Base-by-base conservation (phyloP, 2,329 filamentous ascomycete species). In the Fusarium setosum region DNA sequence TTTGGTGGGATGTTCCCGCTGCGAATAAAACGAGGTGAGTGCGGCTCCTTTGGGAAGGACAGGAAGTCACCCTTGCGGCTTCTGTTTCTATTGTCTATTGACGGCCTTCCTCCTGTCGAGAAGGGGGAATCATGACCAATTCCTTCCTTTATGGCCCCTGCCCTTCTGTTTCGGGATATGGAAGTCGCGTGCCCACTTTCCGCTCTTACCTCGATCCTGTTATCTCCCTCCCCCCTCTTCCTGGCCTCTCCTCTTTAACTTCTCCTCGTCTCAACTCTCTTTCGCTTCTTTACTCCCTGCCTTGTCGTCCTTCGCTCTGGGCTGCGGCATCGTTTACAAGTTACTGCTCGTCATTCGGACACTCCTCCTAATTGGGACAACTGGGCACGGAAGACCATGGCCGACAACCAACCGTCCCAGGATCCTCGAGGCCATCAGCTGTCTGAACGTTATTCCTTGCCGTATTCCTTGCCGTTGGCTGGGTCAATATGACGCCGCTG, bases 401-500 rank as follows among this genome's bases (percentile, higher is more conserved):
- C 23, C 38, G 18, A 9, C n/a, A 44, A 21, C 6, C 20, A 8
- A 24, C 23, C 23, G 15, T 29, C 18, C 26, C 23, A n/a, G 24
- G 31, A 18, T 47, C 35, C n/a, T 21, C 24, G 32, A 32, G 18
- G 13, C 26, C n/a, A 35, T 45, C 51, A 38, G 40, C 24, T 24
- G 21, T 48, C 44, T 34, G 24, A 49, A 52, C 44, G 37, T 34
- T 44, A 51, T 56, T 53, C 41, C 58, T 37, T 50, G 26, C 44
- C 24, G 4, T 17, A 17, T 21, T 65, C 63, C 60, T 68, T 65
- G 61, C 56, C 49, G 45, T 53, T 68, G 35, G 44, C 60, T 68
- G 64, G 64, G 56, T 56, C 60, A 40, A 45, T 26, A 68, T 61
- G 64, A 68, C 64, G 60, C 60, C 21, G 64, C 23, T 68, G 64